Conservation (phyloP, 2,329 filamentous ascomycete species). For the Colletotrichum gigasporum region DNA sequence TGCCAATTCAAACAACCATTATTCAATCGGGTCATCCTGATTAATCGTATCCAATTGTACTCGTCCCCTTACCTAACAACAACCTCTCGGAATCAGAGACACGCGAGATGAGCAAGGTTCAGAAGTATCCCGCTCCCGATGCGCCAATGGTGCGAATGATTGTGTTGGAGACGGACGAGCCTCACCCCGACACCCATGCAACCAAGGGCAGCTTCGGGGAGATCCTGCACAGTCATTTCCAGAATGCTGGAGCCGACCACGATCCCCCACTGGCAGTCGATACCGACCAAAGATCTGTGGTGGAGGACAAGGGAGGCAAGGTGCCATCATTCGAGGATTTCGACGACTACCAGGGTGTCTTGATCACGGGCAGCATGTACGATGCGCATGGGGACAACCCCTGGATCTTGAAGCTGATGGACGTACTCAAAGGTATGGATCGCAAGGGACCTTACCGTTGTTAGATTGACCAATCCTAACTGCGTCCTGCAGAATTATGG, state of each 20-base stretch:
- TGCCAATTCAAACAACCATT: not conserved
- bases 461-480: not conserved
- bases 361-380: conserved; percentile 76
- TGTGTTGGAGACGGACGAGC: conserved; percentile 67
- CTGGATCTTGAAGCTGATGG: conserved; percentile 79
- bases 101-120: not conserved
- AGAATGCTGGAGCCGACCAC: conserved; percentile 59
- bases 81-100: not conserved
- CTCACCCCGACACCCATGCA: conserved; percentile 59
- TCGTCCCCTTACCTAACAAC: not conserved
- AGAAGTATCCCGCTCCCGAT: conserved; percentile 21
- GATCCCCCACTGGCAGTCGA: conserved; percentile 63
- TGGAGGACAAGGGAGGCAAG: conserved; percentile 56
- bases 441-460: too few species aligned
- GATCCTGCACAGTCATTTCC: conserved; percentile 61
- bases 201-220: conserved; percentile 63
- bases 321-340: conserved; percentile 60
- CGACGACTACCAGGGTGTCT: conserved; percentile 75
- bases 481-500: conserved; percentile 53
- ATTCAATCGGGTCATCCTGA: not conserved
- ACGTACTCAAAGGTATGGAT: conserved; percentile 55
- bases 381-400: conserved; percentile 76
- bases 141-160: conserved; percentile 47
- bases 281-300: conserved; percentile 64
- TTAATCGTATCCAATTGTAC: not conserved